Evolutionary conservation across 257 asterid species (phyloP).

Genomic region (Apocynum venetum): DNA sequence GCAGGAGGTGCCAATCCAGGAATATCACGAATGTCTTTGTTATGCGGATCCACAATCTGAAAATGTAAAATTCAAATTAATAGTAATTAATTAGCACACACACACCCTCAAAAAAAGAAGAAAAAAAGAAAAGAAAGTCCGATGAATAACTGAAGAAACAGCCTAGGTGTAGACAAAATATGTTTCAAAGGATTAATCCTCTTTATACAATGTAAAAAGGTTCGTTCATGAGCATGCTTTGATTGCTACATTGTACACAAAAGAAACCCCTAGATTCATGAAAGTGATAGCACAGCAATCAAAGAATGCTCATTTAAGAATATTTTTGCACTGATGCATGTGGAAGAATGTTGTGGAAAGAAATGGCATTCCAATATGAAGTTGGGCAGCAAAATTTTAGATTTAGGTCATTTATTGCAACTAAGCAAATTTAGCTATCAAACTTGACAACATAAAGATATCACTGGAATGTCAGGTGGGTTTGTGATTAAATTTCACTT

Average conservation of each 20-base stretch:
- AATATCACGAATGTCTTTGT: slow-evolving; percentile 79
- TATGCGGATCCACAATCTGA: slow-evolving; percentile 82
- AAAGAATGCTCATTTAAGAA: background rate
- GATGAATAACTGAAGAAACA: background rate
- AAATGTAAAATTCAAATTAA: background rate
- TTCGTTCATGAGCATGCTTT: background rate
- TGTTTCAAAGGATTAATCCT: background rate
- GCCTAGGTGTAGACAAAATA: background rate
- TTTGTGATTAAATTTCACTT: background rate
- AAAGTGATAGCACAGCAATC: background rate
- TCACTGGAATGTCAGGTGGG: background rate
- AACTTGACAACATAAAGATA: background rate
- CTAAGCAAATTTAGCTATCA: background rate
- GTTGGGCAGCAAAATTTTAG: background rate
- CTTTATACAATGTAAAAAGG: background rate
- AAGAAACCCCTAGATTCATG: background rate
- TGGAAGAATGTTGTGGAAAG: background rate
- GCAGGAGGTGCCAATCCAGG: slow-evolving; percentile 99
- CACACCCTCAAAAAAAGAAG: too few species aligned
- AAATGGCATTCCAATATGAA: background rate
- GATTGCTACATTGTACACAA: too few species aligned
- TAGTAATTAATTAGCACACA: too few species aligned
- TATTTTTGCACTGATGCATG: background rate
- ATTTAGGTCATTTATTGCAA: background rate
- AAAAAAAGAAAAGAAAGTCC: too few species aligned